These are phyloP conservation scores for Zalaria sp. DNA, from an alignment of 2,329 filamentous ascomycete species.

Conservation along the genomic window DNA sequence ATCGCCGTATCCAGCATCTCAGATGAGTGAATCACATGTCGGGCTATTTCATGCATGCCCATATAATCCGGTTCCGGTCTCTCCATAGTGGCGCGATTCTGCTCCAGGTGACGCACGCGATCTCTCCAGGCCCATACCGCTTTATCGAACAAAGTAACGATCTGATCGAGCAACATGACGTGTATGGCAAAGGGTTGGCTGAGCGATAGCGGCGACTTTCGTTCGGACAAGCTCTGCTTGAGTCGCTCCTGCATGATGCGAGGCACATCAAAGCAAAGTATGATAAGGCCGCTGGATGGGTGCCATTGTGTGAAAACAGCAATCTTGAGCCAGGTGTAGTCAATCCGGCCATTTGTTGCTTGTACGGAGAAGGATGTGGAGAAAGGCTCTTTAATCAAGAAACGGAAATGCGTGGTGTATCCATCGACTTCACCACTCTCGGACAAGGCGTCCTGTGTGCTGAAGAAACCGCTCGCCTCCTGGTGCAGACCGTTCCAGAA, in stretches of 20 bases:
- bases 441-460: neutral
- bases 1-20: slow-evolving; percentile 8
- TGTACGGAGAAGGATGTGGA: neutral
- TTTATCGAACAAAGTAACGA: slow-evolving; percentile 7
- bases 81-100: slow-evolving; percentile 1
- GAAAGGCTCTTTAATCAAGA: neutral
- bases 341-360: neutral
- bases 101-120: slow-evolving; percentile 7
- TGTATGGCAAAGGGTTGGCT: slow-evolving; percentile 6
- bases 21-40: slow-evolving; percentile 11
- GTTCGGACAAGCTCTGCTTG: neutral
- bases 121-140: slow-evolving; percentile 9
- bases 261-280: neutral
- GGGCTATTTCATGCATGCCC: slow-evolving; percentile 9
- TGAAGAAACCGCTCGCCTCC: neutral
- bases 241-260: neutral
- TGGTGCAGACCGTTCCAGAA: neutral
- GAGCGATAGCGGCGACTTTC: neutral
- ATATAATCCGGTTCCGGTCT: slow-evolving; percentile 4
- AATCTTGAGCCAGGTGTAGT: neutral
- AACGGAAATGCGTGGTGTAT: neutral
- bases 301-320: neutral
- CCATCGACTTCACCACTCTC: neutral
- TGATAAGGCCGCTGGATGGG: neutral
- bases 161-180: slow-evolving; percentile 6